Conservation (phyloP, 2,329 filamentous ascomycete genomes). For the Graphiopsis chlorocephala region DNA sequence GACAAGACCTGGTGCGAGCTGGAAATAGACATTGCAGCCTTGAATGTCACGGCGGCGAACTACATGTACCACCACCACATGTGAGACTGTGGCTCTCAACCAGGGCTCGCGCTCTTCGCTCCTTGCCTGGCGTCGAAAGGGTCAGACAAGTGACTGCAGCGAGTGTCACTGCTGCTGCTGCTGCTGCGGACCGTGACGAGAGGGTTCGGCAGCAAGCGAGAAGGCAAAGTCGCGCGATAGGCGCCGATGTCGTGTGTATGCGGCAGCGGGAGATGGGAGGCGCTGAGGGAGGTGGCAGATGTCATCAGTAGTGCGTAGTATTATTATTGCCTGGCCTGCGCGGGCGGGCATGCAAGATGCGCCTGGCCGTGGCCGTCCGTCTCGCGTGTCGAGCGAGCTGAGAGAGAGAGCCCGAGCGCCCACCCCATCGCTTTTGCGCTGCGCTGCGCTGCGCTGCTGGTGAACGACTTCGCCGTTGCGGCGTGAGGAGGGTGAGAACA, state of each 20-base stretch:
- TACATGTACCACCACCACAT: neutral
- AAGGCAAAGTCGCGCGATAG: constrained; percentile 12
- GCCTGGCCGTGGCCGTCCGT: neutral
- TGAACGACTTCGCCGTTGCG: neutral
- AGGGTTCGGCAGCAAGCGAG: constrained; percentile 15
- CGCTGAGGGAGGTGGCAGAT: neutral
- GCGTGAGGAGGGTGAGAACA: neutral
- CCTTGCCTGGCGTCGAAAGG: neutral
- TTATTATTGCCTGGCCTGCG: neutral
- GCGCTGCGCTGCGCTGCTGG: neutral
- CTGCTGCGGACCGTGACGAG: constrained; percentile 9
- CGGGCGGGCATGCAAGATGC: neutral
- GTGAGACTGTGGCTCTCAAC: neutral
- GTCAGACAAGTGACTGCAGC: neutral
- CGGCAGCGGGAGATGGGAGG: neutral
- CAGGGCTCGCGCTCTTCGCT: neutral
- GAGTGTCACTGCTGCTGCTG: neutral
- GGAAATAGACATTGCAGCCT: neutral
- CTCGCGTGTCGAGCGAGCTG: neutral
- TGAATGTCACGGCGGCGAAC: neutral
- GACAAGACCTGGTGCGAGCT: neutral
- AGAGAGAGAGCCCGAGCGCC: neutral
- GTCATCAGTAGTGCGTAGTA: constrained; percentile 4
- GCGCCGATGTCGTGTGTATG: constrained; percentile 2
- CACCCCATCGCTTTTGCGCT: neutral